These are phyloP conservation scores for Rhodotorula sp. DNA, from an alignment of 1,284 basidiomycete genomes.

Conservation along the genomic window DNA sequence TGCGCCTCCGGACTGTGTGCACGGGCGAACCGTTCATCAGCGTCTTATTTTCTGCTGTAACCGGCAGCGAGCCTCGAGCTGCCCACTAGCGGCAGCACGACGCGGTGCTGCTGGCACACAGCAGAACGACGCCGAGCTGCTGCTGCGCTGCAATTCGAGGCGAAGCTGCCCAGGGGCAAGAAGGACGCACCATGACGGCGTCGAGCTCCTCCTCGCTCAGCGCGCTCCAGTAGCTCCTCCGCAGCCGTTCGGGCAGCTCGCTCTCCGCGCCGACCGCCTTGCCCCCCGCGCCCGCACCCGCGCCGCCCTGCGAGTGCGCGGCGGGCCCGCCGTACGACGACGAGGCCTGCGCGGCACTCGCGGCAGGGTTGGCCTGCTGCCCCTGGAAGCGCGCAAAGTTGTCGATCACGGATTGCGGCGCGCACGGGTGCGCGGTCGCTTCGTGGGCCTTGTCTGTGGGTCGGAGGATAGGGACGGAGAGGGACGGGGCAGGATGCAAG, in stretches of 20 bases:
- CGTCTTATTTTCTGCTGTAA: no score
- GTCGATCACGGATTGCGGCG: conserved; percentile 32
- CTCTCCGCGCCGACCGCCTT: conserved; percentile 21
- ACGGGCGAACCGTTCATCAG: not conserved
- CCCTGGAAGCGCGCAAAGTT: conserved; percentile 29
- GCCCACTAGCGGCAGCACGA: not conserved
- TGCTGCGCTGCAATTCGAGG: not conserved
- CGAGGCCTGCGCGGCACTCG: not conserved
- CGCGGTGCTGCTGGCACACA: no score
- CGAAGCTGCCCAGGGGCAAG: not conserved
- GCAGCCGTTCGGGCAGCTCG: conserved; percentile 31
- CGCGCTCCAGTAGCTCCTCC: conserved; percentile 18
- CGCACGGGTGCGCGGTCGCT: conserved; percentile 35
- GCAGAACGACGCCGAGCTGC: no score
- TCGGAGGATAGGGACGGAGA: not conserved
- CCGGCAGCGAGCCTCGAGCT: no score
- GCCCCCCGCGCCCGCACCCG: not conserved
- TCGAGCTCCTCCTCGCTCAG: conserved; percentile 33
- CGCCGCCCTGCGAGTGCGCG: not conserved
- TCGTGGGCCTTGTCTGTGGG: conserved; percentile 16
- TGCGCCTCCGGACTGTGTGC: conserved; percentile 21
- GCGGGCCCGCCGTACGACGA: conserved; percentile 20
- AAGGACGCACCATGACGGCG: conserved; percentile 32
- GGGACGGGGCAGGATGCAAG: not conserved
- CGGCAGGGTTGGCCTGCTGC: conserved; percentile 11